Evolutionary conservation across 176 grass and related monocot species (phyloP), one percentile per base, ranked within the genome.

Genomic region (Pontederia paniculata): DNA sequence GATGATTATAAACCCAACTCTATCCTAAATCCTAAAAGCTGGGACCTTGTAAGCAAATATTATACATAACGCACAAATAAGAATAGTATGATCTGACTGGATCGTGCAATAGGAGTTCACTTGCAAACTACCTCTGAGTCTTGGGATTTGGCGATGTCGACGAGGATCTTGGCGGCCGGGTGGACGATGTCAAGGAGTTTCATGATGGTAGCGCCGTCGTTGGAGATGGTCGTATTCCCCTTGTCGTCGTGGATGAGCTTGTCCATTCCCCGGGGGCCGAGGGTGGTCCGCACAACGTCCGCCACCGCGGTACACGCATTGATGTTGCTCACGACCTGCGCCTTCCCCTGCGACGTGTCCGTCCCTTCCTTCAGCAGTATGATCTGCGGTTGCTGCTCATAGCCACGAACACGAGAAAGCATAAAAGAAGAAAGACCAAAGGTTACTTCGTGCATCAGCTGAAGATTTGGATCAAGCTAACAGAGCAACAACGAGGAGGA

Each of bases 321-420:
- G 69, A 98, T 98, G 83, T 98, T 98, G 80, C 86, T 98, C 22
- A 98, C 71, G 44, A 88, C 72, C 72, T 98, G 93, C 54, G 77
- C 83, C 45, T 75, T 77, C 60, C 93, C 86, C 72, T 98, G 93
- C 12, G 93, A 83, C 21, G 86, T 91, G 80, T 98, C 86, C 68
- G 93, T 91, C 45, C 93, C 93, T 66, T 98, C 93, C 81, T 98
- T 98, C 20, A 98, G 75, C 59, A 98, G 83, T 72, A 98, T 91
- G 73, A 98, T 98, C 78, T 91, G 93, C 54, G 86, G 93, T 82
- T 98, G 93, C 93, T 89, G 75, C 71, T 37, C 28, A 37, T 6
- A 37, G 7, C 28, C 28, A 37, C 28, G 28, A 11, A 23, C 46
- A 43, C 7, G 3, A 42, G 15, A 55, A 25, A 52, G 23, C 52